These are phyloP conservation scores for Huntiella bhutanensis DNA, from an alignment of 2,329 filamentous ascomycete species.

Conservation along the genomic window DNA sequence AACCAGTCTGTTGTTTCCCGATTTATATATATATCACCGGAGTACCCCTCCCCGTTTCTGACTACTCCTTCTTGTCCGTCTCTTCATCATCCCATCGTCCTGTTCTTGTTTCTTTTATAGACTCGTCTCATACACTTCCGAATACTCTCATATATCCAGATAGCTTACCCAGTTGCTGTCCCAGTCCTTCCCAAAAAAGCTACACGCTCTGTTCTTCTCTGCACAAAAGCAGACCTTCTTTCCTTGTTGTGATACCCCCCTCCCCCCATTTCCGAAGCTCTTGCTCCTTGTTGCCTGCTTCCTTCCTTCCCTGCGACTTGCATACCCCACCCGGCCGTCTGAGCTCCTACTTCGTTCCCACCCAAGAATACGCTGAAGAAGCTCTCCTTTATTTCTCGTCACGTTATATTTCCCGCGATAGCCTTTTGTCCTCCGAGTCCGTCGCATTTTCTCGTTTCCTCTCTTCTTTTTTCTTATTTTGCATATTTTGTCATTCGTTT, in stretches of 20 bases:
- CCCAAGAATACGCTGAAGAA: conserved; percentile 5
- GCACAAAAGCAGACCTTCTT: conserved; percentile 7
- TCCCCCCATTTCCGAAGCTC: not conserved
- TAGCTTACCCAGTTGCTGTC: not conserved
- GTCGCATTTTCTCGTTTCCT: conserved; percentile 2
- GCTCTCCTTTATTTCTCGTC: conserved; percentile 7
- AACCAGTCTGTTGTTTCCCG: too few species aligned
- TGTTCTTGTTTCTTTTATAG: not conserved
- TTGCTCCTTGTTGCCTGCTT: conserved; percentile 5
- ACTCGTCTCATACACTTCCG: not conserved
- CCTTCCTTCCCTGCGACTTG: conserved; percentile 5
- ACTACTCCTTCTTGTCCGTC: not conserved
- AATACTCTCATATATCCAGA: not conserved
- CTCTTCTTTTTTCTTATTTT: conserved; percentile 3
- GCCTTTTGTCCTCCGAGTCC: not conserved
- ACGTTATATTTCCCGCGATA: conserved; percentile 5
- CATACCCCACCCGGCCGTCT: conserved; percentile 7
- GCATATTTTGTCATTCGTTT: conserved; percentile 10
- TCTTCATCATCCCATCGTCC: not conserved
- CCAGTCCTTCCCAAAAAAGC: too few species aligned
- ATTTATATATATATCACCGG: too few species aligned
- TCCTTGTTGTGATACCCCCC: conserved; percentile 11
- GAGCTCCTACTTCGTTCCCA: conserved; percentile 2
- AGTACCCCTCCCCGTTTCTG: not conserved
- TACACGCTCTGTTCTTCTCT: not conserved